Percentiles rank a stretch among this genome's conserved stretches.
phyloP scores from a whole-genome alignment of 176 grass and related monocot genomes.

The Oryza meridionalis region DNA sequence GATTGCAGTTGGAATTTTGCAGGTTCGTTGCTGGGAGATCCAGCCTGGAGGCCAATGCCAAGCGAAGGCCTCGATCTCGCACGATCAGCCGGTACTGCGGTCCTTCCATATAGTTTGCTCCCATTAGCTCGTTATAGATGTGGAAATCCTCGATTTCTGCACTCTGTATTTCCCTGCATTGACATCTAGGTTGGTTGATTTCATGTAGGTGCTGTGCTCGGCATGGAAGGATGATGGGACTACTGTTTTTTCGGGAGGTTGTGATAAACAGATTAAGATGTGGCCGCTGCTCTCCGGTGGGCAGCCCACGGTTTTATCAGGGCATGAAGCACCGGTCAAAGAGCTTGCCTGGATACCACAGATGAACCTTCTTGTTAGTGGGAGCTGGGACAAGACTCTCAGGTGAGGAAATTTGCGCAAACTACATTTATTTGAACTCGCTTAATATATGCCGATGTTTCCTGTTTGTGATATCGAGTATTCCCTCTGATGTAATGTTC shows the following conservation, averaged over 20 bases:
- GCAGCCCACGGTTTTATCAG: conserved; percentile 60
- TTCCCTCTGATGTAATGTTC: conserved; percentile 12
- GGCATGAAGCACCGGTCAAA: conserved; percentile 77
- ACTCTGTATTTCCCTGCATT: neutral
- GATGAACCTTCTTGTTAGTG: conserved; percentile 86
- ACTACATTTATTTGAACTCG: neutral
- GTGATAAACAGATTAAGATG: conserved; percentile 85
- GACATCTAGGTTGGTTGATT: conserved; percentile 14
- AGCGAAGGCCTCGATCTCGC: conserved; percentile 73
- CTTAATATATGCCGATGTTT: neutral
- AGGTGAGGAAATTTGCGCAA: conserved; percentile 42
- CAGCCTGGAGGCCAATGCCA: conserved; percentile 60
- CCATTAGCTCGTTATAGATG: conserved; percentile 1
- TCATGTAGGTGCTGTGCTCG: conserved; percentile 71
- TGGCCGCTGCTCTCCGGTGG: conserved; percentile 84
- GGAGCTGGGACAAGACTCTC: conserved; percentile 90
- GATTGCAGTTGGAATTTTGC: conserved; percentile 32
- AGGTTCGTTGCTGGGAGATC: conserved; percentile 94
- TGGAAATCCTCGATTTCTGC: neutral
- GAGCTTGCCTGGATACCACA: conserved; percentile 81
- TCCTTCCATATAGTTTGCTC: neutral
- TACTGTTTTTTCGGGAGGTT: conserved; percentile 74
- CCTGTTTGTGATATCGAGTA: conserved; percentile 7
- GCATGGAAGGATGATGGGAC: conserved; percentile 91
- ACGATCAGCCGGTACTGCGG: conserved; percentile 65